Evolutionary conservation across 2,329 filamentous ascomycete genomes (phyloP), one percentile per base, ranked within the genome.

Genomic region (Rhynchosporium graminicola): DNA sequence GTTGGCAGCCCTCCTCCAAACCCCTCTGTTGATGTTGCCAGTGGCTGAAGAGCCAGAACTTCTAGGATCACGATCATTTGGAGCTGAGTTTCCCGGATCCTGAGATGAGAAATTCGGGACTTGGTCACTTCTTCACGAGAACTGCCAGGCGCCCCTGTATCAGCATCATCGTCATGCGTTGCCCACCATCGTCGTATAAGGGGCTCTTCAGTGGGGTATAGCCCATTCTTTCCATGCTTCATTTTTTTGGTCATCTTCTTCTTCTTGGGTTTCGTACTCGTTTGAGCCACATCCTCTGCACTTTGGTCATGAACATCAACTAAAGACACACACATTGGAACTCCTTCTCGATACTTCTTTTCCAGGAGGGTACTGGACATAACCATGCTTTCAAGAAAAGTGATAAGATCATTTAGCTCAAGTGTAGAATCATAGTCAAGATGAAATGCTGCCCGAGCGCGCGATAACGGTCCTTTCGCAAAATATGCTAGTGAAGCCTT

Each of bases 41-140:
- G 70, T 26, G 82, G 80, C 65, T 91, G 88, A 47, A 95, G 77
- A 2, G 90, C 87, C 28, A 93, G 76, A 15, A 92, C 86, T 71
- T 95, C 91, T 5, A 95, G 80, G 57, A 92, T 87, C 38, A 95
- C 74, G 60, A 94, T 91, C 76, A 94, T 85, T 73, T 95, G 91
- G 45, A 93, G 78, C 69, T 93, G 88, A 0, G 90, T 92, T 77
- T 95, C 91, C 63, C 91, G 82, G 29, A 88, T 87, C 47, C 90
- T 84, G 45, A 94, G 76, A 58, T 86, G 81, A 2, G 86, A 83
- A n/a, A 87, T 77, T 46, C 88, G 83, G 26, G 84, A 82, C 71
- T 83, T 88, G 1, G 66, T 67, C 59, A 86, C 78, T 38, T 86
- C 82, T 15, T 83, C 78, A 4, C 80, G 75, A 1, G 82, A 75